These are phyloP conservation scores for Cercospora beticola DNA, from an alignment of 2,329 filamentous ascomycete species.

Conservation along the genomic window DNA sequence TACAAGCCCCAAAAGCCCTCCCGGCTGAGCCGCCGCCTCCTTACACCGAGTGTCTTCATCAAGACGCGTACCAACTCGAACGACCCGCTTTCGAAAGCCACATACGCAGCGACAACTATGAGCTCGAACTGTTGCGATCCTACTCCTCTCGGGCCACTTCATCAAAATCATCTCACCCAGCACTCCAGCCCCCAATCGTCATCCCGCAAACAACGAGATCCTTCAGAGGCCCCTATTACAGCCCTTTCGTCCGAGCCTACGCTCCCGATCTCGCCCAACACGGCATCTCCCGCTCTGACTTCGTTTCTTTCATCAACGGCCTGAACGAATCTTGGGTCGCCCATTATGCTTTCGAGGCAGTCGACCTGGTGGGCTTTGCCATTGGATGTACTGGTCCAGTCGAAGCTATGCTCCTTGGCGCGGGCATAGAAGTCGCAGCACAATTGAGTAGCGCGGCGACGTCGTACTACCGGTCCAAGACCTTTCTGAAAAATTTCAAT, in stretches of 20 bases:
- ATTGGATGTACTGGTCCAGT: slow-evolving; percentile 27
- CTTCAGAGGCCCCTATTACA: slow-evolving; percentile 13
- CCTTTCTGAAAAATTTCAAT: slow-evolving; percentile 15
- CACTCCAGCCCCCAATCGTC: neutral
- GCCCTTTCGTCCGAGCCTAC: slow-evolving; percentile 16
- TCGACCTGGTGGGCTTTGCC: slow-evolving; percentile 25
- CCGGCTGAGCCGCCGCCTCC: neutral
- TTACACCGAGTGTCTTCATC: neutral
- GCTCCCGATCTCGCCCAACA: slow-evolving; percentile 5
- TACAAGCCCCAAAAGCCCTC: neutral
- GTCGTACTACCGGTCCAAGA: slow-evolving; percentile 10
- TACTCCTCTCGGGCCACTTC: neutral
- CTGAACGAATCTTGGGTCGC: slow-evolving; percentile 35
- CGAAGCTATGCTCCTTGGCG: slow-evolving; percentile 24
- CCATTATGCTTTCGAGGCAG: slow-evolving; percentile 30
- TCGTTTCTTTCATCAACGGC: slow-evolving; percentile 33
- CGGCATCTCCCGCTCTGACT: slow-evolving; percentile 19
- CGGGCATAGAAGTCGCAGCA: slow-evolving; percentile 25
- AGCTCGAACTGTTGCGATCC: neutral
- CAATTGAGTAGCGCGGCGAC: slow-evolving; percentile 15
- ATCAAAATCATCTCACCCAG: neutral
- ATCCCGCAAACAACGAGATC: slow-evolving; percentile 10
- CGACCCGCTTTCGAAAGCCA: neutral
- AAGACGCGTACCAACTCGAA: neutral
- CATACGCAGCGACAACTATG: neutral